Evolutionary conservation across 2,329 filamentous ascomycete species (phyloP).

Genomic region (Verticillium tricorpus): DNA sequence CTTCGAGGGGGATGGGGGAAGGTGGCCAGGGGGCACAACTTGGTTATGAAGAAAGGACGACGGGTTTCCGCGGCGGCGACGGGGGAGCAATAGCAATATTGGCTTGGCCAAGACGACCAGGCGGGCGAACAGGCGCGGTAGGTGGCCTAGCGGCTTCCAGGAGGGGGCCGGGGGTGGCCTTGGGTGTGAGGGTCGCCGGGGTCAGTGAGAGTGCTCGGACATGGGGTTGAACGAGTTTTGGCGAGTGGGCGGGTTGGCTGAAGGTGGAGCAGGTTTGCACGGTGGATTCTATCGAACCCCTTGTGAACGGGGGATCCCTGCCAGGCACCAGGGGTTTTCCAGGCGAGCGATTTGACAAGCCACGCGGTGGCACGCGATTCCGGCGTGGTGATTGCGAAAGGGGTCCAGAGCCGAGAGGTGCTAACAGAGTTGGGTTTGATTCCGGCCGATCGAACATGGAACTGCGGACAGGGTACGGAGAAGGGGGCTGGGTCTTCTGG

Average conservation of each 20-base stretch:
- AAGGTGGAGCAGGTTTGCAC: neutral
- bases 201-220: neutral
- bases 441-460: neutral
- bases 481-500: neutral
- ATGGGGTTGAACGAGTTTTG: neutral
- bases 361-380: neutral
- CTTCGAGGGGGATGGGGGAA: neutral
- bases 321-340: neutral
- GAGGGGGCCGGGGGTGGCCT: neutral
- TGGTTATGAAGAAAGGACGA: neutral
- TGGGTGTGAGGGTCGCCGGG: neutral
- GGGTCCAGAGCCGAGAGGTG: neutral
- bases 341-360: neutral
- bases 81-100: neutral
- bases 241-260: neutral
- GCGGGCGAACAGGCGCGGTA: neutral
- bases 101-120: neutral
- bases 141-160: neutral
- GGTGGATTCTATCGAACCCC: neutral
- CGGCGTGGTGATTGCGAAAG: neutral
- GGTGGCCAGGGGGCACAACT: neutral
- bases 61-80: neutral
- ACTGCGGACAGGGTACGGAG: neutral
- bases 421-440: neutral
- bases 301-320: neutral